Evolutionary conservation across 2,329 filamentous ascomycete genomes (phyloP).

Genomic region (Calonectria leucothoes): DNA sequence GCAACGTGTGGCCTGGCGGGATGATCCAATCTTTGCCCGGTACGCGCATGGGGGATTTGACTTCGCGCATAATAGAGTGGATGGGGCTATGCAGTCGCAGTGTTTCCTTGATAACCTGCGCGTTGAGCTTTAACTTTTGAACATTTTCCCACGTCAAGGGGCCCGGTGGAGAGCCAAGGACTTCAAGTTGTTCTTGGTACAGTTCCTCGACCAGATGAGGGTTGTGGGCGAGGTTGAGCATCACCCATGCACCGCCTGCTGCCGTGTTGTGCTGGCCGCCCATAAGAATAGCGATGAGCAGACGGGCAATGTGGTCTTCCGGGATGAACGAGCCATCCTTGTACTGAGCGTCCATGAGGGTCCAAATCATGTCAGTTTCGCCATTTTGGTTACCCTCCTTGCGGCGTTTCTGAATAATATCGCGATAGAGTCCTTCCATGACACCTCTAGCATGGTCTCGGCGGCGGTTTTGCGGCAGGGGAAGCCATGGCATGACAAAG

Average conservation of each 20-base stretch:
- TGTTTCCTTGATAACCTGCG: slow-evolving; percentile 89
- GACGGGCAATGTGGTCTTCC: slow-evolving; percentile 85
- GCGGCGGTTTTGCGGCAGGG: slow-evolving; percentile 84
- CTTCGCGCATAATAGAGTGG: slow-evolving; percentile 91
- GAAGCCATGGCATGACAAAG: slow-evolving; percentile 88
- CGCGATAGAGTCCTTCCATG: slow-evolving; percentile 82
- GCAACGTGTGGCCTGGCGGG: slow-evolving; percentile 82
- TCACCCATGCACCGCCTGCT: slow-evolving; percentile 85
- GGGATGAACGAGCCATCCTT: slow-evolving; percentile 82
- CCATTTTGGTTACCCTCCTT: slow-evolving; percentile 60
- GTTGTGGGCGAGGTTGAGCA: slow-evolving; percentile 82
- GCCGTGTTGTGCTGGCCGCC: slow-evolving; percentile 90
- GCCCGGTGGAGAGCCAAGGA: slow-evolving; percentile 79
- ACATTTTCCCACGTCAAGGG: slow-evolving; percentile 81
- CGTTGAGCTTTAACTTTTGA: slow-evolving; percentile 80
- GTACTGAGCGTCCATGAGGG: slow-evolving; percentile 85
- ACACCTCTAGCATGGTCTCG: slow-evolving; percentile 83
- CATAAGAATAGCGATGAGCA: slow-evolving; percentile 94
- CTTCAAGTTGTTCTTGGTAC: slow-evolving; percentile 80
- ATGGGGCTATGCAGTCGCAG: slow-evolving; percentile 91
- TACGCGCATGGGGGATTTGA: slow-evolving; percentile 87
- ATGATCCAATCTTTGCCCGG: slow-evolving; percentile 85
- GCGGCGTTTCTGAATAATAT: slow-evolving; percentile 80
- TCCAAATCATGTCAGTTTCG: slow-evolving; percentile 84
- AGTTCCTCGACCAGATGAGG: slow-evolving; percentile 83